Base-by-base conservation (phyloP, 164 flowering plant species). In the Warburgia ugandensis region DNA sequence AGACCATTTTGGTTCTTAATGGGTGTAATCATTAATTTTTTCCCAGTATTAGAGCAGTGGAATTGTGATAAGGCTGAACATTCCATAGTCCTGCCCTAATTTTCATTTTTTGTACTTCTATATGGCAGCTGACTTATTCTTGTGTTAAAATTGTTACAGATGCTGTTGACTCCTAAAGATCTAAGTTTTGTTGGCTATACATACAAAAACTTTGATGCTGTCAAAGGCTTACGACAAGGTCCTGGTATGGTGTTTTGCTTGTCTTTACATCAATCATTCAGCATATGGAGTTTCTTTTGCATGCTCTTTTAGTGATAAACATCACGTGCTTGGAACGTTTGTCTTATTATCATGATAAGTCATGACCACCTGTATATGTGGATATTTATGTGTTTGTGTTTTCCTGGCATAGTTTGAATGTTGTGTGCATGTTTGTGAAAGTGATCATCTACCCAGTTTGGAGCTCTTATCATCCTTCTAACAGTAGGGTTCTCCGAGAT, bases 131-230 rank as follows among this genome's bases (percentile, higher is more conserved):
- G 20, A 6, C 36, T 33, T 13, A 16, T n/a, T n/a, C n/a, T n/a
- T 16, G 6, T 19, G 5, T 44, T 33, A 23, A 23, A 5, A 47
- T 45, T 54, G 29, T 52, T n/a, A 40, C 77, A 88, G 94, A 54
- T 63, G 68, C 55, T 68, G 45, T 58, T 78, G 55, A 73, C 78
- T 59, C 76, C 91, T 39, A 60, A 85, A 61, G 91, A 85, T 71
- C 65, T 85, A 45, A 83, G 68, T 73, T 88, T 88, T 67, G 86
- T 88, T 65, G 97, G 94, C 43, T 85, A 85, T 53, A 88, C 97
- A 32, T 88, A 85, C 80, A 80, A 80, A 64, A 80, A 80, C 38
- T 88, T 85, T 61, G 94, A 78, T 30, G 86, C 84, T 38, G 73
- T 87, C 39, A 84, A 79, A 69, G 82, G 77, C 30, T 27, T 61